Evolutionary conservation across 2,329 filamentous ascomycete genomes (phyloP).

Genomic region (Xylaria sp.): DNA sequence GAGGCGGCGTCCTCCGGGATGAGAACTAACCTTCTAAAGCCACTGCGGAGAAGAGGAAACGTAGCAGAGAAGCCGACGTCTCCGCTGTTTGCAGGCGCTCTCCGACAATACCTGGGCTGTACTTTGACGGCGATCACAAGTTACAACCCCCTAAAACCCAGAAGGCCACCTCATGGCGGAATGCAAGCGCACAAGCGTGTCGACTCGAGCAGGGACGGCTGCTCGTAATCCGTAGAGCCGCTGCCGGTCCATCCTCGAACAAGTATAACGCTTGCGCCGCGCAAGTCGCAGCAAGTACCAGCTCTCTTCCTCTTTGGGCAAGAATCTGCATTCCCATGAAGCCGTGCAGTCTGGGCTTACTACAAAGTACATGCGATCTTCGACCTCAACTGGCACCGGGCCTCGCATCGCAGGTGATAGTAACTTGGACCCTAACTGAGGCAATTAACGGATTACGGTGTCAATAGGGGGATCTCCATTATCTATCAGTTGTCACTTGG

Average conservation of each 20-base stretch:
- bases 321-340: background rate
- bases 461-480: background rate
- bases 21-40: background rate
- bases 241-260: background rate
- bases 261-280: background rate
- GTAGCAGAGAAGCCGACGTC: background rate
- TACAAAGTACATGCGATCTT: background rate
- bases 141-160: background rate
- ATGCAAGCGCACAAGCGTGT: background rate
- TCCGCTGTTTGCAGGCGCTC: conserved; percentile 12
- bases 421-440: conserved; percentile 9
- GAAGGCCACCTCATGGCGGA: background rate
- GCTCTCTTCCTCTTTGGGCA: background rate
- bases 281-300: background rate
- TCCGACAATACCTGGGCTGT: conserved; percentile 11
- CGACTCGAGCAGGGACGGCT: background rate
- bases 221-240: background rate
- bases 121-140: background rate
- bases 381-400: conserved; percentile 3
- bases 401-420: conserved; percentile 6
- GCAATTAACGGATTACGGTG: conserved; percentile 1
- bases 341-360: background rate
- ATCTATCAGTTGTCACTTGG: too few relatives aligned
- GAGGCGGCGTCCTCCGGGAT: conserved; percentile 24
- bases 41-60: conserved; percentile 15